Evolutionary conservation across 2,329 filamentous ascomycete genomes (phyloP), one percentile per base, ranked within the genome.

Genomic region (Dothistroma septosporum): DNA sequence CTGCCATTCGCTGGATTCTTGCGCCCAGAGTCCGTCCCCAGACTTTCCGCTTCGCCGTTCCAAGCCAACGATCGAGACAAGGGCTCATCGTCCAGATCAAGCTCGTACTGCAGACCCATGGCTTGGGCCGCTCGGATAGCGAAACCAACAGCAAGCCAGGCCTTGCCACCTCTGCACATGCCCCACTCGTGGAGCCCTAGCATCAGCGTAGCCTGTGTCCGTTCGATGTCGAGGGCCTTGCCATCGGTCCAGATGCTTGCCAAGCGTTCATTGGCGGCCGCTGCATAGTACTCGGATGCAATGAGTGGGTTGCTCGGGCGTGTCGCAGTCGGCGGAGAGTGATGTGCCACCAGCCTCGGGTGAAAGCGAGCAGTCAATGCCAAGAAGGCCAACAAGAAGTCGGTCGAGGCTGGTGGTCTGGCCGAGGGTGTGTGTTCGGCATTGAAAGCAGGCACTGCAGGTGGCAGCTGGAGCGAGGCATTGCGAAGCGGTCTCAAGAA

Each of bases 111-210:
- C 22, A 89, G 75, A 4, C 82, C 82, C 60, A 88, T 78, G 1
- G 81, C 81, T 61, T 87, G 85, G 2, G 87, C 86, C 75, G 86
- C 82, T 33, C 84, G 80, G 50, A 87, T 75, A 0, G 79, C 77
- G 12, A 74, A 83, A 4, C 86, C 86, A 32, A 90, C 79, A 61
- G 84, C 85, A 70, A 87, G 81, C 83, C 87, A 91, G 14, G 87
- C 86, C 46, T 82, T 82, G 21, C 82, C 74, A 1, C 86, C 87
- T 63, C 81, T 77, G 9, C 82, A 81, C 71, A 87, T 86, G 11
- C 85, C 85, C 87, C 87, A 90, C 64, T 90, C 87, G 63, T 90
- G 88, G 11, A 89, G 76, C 1, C 83, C 85, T 8, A 91, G 78
- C 87, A 91, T 90, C 10, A 91, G 78, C 50, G 86, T 80, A 0